Evolutionary conservation across 768 basidiomycete genomes (phyloP).

Genomic region (Boletus reticulatus): DNA sequence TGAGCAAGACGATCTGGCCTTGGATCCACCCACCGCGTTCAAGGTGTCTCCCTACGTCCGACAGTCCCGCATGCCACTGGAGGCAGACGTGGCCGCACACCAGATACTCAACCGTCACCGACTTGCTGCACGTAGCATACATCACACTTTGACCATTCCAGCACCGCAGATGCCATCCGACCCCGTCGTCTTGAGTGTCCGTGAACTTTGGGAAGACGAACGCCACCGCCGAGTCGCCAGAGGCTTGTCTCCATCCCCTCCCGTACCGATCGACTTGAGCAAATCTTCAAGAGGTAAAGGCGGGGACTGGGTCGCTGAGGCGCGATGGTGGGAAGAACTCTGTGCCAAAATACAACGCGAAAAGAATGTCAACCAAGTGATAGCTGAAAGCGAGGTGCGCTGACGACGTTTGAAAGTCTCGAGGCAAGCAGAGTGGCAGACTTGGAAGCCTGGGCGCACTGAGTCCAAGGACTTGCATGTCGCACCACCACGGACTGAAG

Average conservation of each 20-base stretch:
- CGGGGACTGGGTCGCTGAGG: conserved; percentile 69
- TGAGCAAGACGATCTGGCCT: conserved; percentile 22
- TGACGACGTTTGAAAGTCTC: conserved; percentile 89
- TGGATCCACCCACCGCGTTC: conserved; percentile 29
- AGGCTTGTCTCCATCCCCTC: conserved; percentile 72
- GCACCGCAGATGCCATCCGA: conserved; percentile 50
- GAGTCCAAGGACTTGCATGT: not conserved
- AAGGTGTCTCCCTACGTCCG: conserved; percentile 57
- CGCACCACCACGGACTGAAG: too few relatives aligned
- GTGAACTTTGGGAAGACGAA: conserved; percentile 97
- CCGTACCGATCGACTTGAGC: conserved; percentile 67
- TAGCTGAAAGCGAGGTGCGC: conserved; percentile 22
- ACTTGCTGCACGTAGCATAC: conserved; percentile 60
- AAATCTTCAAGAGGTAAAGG: conserved; percentile 57
- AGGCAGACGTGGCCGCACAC: conserved; percentile 78
- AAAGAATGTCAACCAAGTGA: conserved; percentile 41
- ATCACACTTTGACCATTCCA: conserved; percentile 65
- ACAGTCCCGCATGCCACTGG: conserved; percentile 70
- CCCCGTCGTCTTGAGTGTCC: conserved; percentile 82
- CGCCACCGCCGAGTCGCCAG: conserved; percentile 63
- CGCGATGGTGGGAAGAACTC: conserved; percentile 74
- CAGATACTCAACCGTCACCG: conserved; percentile 83
- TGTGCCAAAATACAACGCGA: conserved; percentile 55
- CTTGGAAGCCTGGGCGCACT: conserved; percentile 48
- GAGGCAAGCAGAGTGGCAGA: conserved; percentile 58